Evolutionary conservation across 2,329 filamentous ascomycete genomes (phyloP).

Genomic region (Exophiala sp.): DNA sequence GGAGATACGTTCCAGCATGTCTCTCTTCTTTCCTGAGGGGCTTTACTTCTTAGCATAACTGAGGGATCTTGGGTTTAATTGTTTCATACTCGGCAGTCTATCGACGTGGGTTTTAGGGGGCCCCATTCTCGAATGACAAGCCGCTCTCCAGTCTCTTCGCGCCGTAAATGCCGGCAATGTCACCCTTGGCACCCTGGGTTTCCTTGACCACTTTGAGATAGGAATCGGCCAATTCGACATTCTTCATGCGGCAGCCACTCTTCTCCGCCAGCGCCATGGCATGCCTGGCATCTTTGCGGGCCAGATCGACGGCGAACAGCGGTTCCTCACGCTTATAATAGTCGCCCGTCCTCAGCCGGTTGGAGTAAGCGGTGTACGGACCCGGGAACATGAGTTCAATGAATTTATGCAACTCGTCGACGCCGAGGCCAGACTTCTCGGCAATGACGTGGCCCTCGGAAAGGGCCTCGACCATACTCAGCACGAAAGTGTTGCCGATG

Average conservation of each 20-base stretch:
- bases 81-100: too few species aligned
- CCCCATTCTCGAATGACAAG: constrained; percentile 66
- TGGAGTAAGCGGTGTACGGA: constrained; percentile 66
- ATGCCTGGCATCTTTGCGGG: constrained; percentile 74
- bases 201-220: constrained; percentile 66
- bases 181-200: constrained; percentile 47
- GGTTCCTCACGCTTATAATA: constrained; percentile 71
- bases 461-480: constrained; percentile 74
- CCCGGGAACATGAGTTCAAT: constrained; percentile 70
- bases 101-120: too few species aligned
- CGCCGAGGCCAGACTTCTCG: constrained; percentile 72
- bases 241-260: constrained; percentile 57
- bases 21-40: too few species aligned
- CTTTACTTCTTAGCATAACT: too few species aligned
- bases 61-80: too few species aligned
- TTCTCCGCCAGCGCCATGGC: constrained; percentile 60
- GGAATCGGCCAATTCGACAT: constrained; percentile 60
- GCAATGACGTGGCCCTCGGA: constrained; percentile 72
- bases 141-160: constrained; percentile 68
- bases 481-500: constrained; percentile 77
- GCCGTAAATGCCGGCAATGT: constrained; percentile 78
- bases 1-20: too few species aligned
- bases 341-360: constrained; percentile 67
- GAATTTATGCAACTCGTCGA: constrained; percentile 63
- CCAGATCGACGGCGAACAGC: constrained; percentile 76